phyloP scores from a whole-genome alignment of 2,329 filamentous ascomycete genomes.

The Plenodomus lindquistii region DNA sequence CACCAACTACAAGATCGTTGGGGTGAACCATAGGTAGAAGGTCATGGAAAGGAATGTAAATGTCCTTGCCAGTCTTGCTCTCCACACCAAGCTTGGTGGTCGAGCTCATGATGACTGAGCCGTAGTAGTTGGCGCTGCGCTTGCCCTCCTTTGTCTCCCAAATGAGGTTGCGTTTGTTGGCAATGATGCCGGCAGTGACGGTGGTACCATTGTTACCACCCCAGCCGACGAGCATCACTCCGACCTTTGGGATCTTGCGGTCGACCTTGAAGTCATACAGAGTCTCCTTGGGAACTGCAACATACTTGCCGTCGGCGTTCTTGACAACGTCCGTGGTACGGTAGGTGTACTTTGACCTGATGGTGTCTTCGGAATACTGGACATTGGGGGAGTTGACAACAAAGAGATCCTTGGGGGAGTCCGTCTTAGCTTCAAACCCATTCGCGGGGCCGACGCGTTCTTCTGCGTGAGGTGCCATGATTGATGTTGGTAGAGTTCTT shows the following conservation, averaged over 20 bases:
- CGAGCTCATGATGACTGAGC: constrained; percentile 94
- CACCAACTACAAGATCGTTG: constrained; percentile 91
- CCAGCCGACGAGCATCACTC: constrained; percentile 96
- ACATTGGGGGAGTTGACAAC: constrained; percentile 92
- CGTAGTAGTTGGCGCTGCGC: constrained; percentile 93
- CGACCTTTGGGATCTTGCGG: constrained; percentile 88
- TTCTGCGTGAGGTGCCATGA: constrained; percentile 94
- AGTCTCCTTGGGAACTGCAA: constrained; percentile 85
- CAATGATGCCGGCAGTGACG: constrained; percentile 94
- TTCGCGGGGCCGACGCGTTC: constrained; percentile 60
- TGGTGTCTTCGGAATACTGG: constrained; percentile 82
- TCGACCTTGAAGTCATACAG: constrained; percentile 97
- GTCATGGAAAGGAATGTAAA: constrained; percentile 95
- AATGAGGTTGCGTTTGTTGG: constrained; percentile 81
- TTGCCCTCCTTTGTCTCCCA: constrained; percentile 95
- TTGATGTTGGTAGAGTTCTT: constrained; percentile 40
- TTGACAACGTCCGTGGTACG: constrained; percentile 84
- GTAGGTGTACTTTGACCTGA: constrained; percentile 94
- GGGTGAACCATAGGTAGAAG: constrained; percentile 96
- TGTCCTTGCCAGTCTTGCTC: constrained; percentile 78
- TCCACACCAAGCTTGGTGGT: constrained; percentile 96
- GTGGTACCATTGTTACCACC: constrained; percentile 98
- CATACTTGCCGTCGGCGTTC: constrained; percentile 72
- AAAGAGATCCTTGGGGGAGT: constrained; percentile 68
- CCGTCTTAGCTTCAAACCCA: constrained; percentile 51